Evolutionary conservation across 495 filamentous ascomycete species (phyloP).

Genomic region (Rusavskia elegans): DNA sequence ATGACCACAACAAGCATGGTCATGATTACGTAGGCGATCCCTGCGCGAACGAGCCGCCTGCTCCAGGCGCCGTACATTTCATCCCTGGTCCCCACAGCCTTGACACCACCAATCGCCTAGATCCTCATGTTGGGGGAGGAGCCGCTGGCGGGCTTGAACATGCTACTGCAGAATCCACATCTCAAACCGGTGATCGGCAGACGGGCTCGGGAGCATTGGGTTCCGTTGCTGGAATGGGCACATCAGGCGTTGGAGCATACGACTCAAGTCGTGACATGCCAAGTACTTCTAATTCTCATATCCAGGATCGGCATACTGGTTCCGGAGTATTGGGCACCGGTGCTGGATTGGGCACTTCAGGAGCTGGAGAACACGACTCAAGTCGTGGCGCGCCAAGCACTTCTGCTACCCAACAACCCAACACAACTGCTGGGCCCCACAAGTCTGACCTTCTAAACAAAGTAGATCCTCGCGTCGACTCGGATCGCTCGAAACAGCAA

Average conservation of each 20-base stretch:
- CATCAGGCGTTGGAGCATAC: constrained; percentile 6
- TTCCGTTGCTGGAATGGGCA: constrained; percentile 7
- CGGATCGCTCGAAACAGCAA: constrained; percentile 10
- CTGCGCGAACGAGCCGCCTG: constrained; percentile 20
- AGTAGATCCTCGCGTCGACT: constrained; percentile 19
- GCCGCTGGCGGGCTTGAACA: neutral
- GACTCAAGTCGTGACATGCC: constrained; percentile 3
- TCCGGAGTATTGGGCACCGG: too few relatives aligned
- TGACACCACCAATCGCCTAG: constrained; percentile 29
- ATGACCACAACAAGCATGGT: constrained; percentile 19
- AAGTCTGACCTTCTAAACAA: constrained; percentile 38
- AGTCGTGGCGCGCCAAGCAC: neutral
- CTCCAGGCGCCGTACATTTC: constrained; percentile 10
- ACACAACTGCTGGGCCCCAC: constrained; percentile 27
- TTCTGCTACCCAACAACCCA: neutral
- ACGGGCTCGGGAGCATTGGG: constrained; percentile 4
- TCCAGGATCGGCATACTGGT: too few relatives aligned
- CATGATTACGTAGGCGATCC: constrained; percentile 14
- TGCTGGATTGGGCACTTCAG: too few relatives aligned
- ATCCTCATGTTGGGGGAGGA: constrained; percentile 28
- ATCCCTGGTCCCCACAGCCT: constrained; percentile 28
- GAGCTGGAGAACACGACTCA: constrained; percentile 5
- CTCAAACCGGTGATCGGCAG: constrained; percentile 4
- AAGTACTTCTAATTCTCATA: neutral
- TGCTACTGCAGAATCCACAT: neutral